A percentile compares a stretch with the other conserved stretches of the same genome.
phyloP scores from a whole-genome alignment of 2,329 filamentous ascomycete species.

The Aspergillus costaricaensis region DNA sequence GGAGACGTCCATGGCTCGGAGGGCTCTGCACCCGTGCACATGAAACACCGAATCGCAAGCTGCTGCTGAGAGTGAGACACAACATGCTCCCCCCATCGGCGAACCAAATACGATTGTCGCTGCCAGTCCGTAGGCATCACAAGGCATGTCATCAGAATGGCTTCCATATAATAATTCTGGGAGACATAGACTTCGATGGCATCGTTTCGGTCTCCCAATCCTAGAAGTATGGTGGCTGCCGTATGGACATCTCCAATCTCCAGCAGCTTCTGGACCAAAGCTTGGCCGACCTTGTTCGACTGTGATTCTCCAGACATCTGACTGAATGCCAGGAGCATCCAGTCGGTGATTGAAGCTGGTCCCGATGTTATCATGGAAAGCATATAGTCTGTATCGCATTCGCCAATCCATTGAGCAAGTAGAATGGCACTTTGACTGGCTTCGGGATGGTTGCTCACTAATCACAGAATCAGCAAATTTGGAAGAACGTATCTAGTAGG shows the following conservation, averaged over 20 bases:
- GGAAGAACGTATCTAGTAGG: no score
- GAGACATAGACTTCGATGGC: constrained; percentile 96
- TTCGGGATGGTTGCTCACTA: constrained; percentile 67
- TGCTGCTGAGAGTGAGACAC: constrained; percentile 85
- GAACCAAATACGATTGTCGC: constrained; percentile 80
- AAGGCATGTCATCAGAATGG: constrained; percentile 81
- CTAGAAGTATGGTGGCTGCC: constrained; percentile 87
- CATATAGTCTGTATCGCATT: constrained; percentile 79
- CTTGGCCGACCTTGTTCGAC: constrained; percentile 85
- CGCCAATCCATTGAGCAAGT: constrained; percentile 88
- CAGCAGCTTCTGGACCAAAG: constrained; percentile 85
- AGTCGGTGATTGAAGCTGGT: constrained; percentile 90
- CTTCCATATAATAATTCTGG: constrained; percentile 88
- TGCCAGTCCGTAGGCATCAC: constrained; percentile 86
- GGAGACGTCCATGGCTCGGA: constrained; percentile 87
- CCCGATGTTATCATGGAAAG: constrained; percentile 72
- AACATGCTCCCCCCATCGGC: constrained; percentile 93
- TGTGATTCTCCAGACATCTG: constrained; percentile 77
- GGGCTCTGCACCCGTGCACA: constrained; percentile 83
- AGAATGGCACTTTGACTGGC: constrained; percentile 79
- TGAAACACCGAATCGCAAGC: constrained; percentile 88
- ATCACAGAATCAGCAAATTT: constrained; percentile 18
- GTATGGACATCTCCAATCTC: constrained; percentile 90
- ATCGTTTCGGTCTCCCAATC: constrained; percentile 88
- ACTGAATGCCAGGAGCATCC: constrained; percentile 93